Base-by-base conservation (phyloP, 2,329 filamentous ascomycete genomes). In the Fusarium avenaceum region DNA sequence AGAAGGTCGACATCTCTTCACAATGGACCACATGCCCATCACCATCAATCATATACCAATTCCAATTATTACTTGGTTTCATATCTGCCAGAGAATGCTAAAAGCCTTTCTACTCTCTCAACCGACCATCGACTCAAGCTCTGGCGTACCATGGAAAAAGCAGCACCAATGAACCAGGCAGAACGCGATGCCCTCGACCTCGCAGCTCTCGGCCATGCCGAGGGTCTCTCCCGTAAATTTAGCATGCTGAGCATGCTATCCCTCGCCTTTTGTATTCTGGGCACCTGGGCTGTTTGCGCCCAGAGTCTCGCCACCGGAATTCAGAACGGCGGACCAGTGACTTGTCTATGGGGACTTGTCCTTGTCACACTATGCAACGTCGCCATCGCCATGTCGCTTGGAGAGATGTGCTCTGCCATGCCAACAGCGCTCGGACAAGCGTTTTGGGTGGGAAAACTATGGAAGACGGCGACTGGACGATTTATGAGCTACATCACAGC, bases 401-500 rank as follows among this genome's bases (percentile, higher is more conserved):
- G 85, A 43, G 86, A 88, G 67, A 76, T 88, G 30, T 83, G 82
- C 72, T 87, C 84, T 68, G 83, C 81, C 56, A 88, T 88, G 85
- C 86, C 86, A 3, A 88, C 86, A 0, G 86, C 86, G 0, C 77
- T 88, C 1, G 87, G 86, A 1, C 87, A 89, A 74, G 86, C 85
- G 0, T 86, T 85, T 64, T 89, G 86, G 85, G 75, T 78, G 11
- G 75, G 74, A 20, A 74, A 71, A 9, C 71, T 80, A 6, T 78
- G 74, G 72, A 69, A 38, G 77, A 80, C 78, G 50, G 76, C 57
- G 72, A 74, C 19, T 4, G 86, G 85, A 0, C 80, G 85, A 2
- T 85, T 86, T 54, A 72, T 78, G 7, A 85, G 84, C 4, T 88
- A 88, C 70, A 79, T 88, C 76, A 86, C 84, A 55, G 86, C 86